These are phyloP conservation scores for Penicillium verhagenii DNA, from an alignment of 495 filamentous ascomycete genomes.

Conservation along the genomic window DNA sequence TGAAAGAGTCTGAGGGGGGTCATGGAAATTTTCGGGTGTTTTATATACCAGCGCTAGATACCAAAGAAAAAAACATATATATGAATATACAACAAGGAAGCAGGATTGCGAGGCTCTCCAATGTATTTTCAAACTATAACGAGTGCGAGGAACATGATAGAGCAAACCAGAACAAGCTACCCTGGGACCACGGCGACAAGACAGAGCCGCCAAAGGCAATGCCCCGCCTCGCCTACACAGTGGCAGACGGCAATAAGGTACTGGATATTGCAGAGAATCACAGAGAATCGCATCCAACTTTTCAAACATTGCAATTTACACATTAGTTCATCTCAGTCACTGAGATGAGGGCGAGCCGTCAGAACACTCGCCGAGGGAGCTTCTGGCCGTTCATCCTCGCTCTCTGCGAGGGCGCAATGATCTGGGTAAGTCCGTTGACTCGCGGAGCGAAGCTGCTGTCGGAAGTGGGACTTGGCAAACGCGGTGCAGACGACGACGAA, in stretches of 20 bases:
- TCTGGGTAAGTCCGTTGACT: no score
- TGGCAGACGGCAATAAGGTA: constrained; percentile 23
- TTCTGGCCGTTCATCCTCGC: constrained; percentile 85
- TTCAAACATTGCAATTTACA: constrained; percentile 35
- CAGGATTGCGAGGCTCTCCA: constrained; percentile 5
- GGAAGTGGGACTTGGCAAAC: no score
- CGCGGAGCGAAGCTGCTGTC: no score
- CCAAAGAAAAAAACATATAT: constrained; percentile 2
- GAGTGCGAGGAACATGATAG: constrained; percentile 16
- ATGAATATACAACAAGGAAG: no score
- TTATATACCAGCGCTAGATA: neutral
- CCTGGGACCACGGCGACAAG: constrained; percentile 14
- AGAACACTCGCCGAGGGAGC: constrained; percentile 59
- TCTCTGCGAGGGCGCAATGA: constrained; percentile 81
- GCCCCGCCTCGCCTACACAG: constrained; percentile 21
- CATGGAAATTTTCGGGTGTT: neutral
- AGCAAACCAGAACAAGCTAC: constrained; percentile 15
- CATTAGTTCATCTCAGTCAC: constrained; percentile 27
- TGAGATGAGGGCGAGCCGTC: constrained; percentile 54
- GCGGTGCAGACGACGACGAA: no score
- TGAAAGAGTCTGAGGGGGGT: neutral
- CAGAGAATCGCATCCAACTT: constrained; percentile 34
- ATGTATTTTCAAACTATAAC: constrained; percentile 18
- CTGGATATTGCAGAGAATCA: constrained; percentile 27
- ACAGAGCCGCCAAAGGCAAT: constrained; percentile 21